phyloP scores from a whole-genome alignment of 2,329 filamentous ascomycete genomes.

The Dryadomyces quercus-mongolicae region DNA sequence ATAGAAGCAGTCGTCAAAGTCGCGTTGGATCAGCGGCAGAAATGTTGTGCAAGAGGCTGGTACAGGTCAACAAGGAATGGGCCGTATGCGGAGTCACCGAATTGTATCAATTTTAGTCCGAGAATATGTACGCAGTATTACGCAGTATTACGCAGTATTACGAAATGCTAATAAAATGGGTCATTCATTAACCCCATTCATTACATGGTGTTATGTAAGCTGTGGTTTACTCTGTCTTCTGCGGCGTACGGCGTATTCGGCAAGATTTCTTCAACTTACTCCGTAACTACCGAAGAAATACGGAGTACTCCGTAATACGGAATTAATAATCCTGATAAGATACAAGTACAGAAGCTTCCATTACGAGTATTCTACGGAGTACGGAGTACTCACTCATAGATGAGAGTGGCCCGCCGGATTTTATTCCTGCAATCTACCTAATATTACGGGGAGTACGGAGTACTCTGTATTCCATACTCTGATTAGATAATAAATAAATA shows the following conservation, averaged over 20 bases:
- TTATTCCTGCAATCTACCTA: no score
- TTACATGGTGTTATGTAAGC: no score
- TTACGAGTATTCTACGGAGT: no score
- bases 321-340: background rate
- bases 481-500: background rate
- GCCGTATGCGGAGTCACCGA: no score
- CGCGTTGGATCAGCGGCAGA: background rate
- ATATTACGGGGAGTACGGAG: no score
- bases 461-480: no score
- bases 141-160: background rate
- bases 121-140: background rate
- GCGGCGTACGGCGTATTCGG: no score
- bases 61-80: background rate
- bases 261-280: background rate
- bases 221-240: no score
- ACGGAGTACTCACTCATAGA: no score
- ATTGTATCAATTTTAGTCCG: background rate
- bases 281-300: background rate
- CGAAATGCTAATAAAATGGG: background rate
- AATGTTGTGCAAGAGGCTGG: background rate
- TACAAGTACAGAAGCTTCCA: background rate
- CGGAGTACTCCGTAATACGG: background rate
- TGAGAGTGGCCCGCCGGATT: no score
- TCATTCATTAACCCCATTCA: no score
- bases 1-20: slow-evolving; percentile 76